These are phyloP conservation scores for Didymella pinodella DNA, from an alignment of 2,329 filamentous ascomycete species.

Conservation along the genomic window DNA sequence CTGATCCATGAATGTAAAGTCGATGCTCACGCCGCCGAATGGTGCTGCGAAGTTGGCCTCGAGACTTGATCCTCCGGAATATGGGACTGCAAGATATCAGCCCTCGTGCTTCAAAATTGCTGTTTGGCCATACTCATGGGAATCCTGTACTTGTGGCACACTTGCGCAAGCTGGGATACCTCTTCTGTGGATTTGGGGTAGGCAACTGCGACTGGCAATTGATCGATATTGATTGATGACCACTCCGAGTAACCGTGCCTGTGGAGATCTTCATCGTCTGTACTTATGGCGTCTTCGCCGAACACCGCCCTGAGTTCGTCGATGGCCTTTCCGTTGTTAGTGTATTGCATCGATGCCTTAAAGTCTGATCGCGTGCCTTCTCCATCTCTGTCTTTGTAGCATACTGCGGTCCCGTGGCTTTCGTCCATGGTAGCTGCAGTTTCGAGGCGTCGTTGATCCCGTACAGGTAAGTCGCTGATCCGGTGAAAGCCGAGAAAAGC, in stretches of 20 bases:
- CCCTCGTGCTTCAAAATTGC: not conserved
- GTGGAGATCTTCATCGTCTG: constrained; percentile 69
- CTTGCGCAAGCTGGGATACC: constrained; percentile 69
- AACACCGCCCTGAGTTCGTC: constrained; percentile 60
- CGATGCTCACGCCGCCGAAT: constrained; percentile 85
- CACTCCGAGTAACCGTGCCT: constrained; percentile 74
- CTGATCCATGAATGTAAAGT: constrained; percentile 87
- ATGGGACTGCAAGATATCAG: constrained; percentile 65
- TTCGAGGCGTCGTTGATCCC: constrained; percentile 53
- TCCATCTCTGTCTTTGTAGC: constrained; percentile 61
- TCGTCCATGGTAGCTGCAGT: constrained; percentile 40
- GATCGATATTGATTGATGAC: constrained; percentile 72
- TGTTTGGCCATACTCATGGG: constrained; percentile 65
- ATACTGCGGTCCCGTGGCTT: constrained; percentile 52
- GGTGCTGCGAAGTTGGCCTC: constrained; percentile 92
- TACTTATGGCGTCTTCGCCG: constrained; percentile 68
- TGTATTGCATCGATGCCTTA: not conserved
- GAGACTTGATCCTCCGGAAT: constrained; percentile 83
- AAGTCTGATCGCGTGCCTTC: constrained; percentile 46
- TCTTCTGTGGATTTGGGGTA: constrained; percentile 71
- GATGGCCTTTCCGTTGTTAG: constrained; percentile 58
- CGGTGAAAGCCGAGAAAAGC: constrained; percentile 59
- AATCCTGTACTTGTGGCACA: constrained; percentile 80
- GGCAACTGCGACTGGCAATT: constrained; percentile 69
- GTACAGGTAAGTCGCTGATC: constrained; percentile 61